Evolutionary conservation across 768 basidiomycete genomes (phyloP).

Genomic region (Tremella mesenterica): DNA sequence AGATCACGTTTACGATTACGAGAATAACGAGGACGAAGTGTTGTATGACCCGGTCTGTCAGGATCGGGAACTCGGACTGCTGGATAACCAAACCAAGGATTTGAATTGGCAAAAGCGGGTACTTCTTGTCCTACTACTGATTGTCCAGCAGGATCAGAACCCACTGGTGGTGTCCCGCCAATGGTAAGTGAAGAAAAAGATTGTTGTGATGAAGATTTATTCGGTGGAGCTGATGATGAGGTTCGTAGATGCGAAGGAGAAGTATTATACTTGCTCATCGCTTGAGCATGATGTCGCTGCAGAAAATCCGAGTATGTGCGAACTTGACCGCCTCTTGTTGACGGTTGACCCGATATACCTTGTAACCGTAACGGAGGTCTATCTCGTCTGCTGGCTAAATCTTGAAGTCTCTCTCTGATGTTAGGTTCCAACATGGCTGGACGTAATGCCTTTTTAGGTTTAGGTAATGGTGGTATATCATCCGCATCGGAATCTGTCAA

Average conservation of each 20-base stretch:
- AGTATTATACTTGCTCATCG: constrained; percentile 10
- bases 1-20: constrained; percentile 41
- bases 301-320: constrained; percentile 36
- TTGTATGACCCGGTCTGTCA: constrained; percentile 1
- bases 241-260: not conserved
- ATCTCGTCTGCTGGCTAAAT: constrained; percentile 6
- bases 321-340: not conserved
- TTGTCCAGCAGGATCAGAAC: not conserved
- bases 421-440: constrained; percentile 13
- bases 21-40: constrained; percentile 28
- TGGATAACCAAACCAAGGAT: constrained; percentile 44
- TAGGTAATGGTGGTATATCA: not conserved
- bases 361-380: constrained; percentile 16
- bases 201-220: not conserved
- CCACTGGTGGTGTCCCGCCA: not conserved
- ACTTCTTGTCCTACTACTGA: constrained; percentile 8
- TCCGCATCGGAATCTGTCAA: constrained; percentile 32
- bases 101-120: constrained; percentile 28
- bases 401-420: not conserved
- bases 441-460: constrained; percentile 4
- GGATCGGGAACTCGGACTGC: constrained; percentile 20
- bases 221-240: not conserved
- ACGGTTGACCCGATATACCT: constrained; percentile 2
- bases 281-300: constrained; percentile 32
- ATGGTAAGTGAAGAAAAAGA: not conserved